These are phyloP conservation scores for Eudorina sp. DNA, from an alignment of 139 green algal species.

Conservation along the genomic window DNA sequence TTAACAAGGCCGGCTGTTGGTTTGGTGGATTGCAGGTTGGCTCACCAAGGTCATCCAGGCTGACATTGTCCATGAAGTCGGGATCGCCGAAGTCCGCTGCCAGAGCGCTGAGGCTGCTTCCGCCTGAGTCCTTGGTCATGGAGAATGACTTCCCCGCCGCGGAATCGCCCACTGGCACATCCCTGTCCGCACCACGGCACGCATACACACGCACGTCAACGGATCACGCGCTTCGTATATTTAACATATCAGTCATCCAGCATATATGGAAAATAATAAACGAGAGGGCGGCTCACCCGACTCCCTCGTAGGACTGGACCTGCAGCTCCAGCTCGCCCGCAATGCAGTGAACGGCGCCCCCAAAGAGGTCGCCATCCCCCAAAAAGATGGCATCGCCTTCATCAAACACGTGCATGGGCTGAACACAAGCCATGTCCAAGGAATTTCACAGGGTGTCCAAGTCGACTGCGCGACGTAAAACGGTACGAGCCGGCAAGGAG, in stretches of 20 bases:
- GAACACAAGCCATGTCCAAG: neutral
- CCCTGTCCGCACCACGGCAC: constrained; percentile 9
- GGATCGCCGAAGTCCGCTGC: neutral
- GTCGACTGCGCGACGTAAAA: neutral
- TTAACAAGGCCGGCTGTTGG: too few species aligned
- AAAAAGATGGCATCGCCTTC: constrained; percentile 11
- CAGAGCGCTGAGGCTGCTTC: constrained; percentile 12
- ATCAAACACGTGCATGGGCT: constrained; percentile 24
- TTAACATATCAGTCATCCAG: neutral
- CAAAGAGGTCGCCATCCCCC: constrained; percentile 9
- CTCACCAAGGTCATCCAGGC: constrained; percentile 30
- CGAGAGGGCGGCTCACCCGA: neutral
- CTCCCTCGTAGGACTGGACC: constrained; percentile 33
- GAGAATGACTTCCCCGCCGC: constrained; percentile 24
- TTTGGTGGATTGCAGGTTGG: neutral
- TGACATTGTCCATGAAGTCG: constrained; percentile 32
- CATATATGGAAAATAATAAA: neutral
- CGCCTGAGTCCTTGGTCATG: constrained; percentile 39
- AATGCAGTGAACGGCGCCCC: neutral
- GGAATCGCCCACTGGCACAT: constrained; percentile 5
- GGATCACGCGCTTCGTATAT: neutral
- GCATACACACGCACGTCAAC: neutral
- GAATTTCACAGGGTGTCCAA: neutral
- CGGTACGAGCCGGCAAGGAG: constrained; percentile 9
- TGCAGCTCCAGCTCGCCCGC: constrained; percentile 33